Conservation (phyloP, 2,329 filamentous ascomycete genomes). For the Fusarium sp. region DNA sequence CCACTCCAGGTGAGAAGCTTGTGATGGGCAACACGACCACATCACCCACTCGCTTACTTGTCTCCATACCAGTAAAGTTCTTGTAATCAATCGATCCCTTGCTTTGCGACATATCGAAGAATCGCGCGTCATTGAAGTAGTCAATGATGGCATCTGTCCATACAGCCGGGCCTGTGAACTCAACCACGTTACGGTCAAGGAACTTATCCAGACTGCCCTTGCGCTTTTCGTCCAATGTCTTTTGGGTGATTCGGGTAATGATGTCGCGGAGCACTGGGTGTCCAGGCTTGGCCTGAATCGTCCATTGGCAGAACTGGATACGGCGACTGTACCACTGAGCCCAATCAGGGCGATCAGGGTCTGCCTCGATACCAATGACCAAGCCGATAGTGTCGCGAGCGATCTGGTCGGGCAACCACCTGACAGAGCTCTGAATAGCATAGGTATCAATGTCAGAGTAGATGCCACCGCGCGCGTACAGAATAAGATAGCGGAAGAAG, state of each 20-base stretch:
- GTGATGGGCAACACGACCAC: conserved; percentile 95
- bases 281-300: conserved; percentile 93
- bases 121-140: conserved; percentile 92
- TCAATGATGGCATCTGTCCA: conserved; percentile 95
- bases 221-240: conserved; percentile 80
- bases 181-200: conserved; percentile 80
- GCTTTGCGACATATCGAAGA: conserved; percentile 82
- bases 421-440: conserved; percentile 82
- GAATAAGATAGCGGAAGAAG: conserved; percentile 80
- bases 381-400: conserved; percentile 83
- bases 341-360: conserved; percentile 94
- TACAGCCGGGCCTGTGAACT: conserved; percentile 92
- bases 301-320: conserved; percentile 99
- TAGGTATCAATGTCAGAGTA: conserved; percentile 95
- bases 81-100: conserved; percentile 82
- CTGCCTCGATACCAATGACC: conserved; percentile 94
- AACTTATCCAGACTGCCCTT: conserved; percentile 71
- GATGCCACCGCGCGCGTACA: conserved; percentile 70
- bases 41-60: conserved; percentile 88
- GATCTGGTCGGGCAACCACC: conserved; percentile 87
- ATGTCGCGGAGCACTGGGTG: conserved; percentile 92
- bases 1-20: conserved; percentile 94
- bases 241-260: conserved; percentile 85
- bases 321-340: conserved; percentile 93
- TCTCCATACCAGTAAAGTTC: conserved; percentile 89